These are phyloP conservation scores for Candida neerlandica DNA, from an alignment of 1,139 yeast species.

Conservation along the genomic window DNA sequence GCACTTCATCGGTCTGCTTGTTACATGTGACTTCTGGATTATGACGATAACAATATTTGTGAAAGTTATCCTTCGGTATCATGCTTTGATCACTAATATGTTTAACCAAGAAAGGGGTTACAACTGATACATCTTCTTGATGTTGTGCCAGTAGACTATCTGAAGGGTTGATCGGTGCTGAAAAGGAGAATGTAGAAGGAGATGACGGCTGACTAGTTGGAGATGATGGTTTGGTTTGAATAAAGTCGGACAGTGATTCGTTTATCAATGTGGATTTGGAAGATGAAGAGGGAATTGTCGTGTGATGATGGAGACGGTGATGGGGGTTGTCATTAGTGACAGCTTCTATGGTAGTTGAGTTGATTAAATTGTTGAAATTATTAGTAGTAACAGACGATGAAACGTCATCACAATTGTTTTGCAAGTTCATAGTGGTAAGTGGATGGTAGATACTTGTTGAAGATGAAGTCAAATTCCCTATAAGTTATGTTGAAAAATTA, in stretches of 20 bases:
- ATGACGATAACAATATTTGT: conserved; percentile 84
- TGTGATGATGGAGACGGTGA: conserved; percentile 4
- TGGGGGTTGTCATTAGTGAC: background rate
- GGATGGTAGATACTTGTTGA: background rate
- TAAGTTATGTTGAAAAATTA: conserved; percentile 3
- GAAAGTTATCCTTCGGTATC: conserved; percentile 53
- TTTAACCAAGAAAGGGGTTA: conserved; percentile 48
- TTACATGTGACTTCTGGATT: conserved; percentile 81
- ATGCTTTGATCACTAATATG: conserved; percentile 46
- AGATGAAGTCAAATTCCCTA: background rate
- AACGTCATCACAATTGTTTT: conserved; percentile 19
- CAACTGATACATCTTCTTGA: conserved; percentile 29
- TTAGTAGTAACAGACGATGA: conserved; percentile 10
- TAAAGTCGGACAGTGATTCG: background rate
- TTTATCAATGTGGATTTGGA: conserved; percentile 8
- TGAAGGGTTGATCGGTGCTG: conserved; percentile 2
- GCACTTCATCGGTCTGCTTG: conserved; percentile 66
- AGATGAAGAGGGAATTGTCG: background rate
- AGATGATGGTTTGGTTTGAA: conserved; percentile 1
- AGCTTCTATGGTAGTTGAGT: conserved; percentile 9
- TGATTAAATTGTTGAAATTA: conserved; percentile 11
- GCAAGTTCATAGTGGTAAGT: conserved; percentile 20
- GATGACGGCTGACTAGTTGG: background rate
- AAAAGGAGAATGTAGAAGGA: conserved; percentile 1
- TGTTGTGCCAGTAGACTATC: conserved; percentile 5